A percentile compares a stretch with the other conserved stretches of the same genome.
Evolutionary conservation across 1,284 basidiomycete genomes (phyloP).

Genomic region (Malassezia globosa): DNA sequence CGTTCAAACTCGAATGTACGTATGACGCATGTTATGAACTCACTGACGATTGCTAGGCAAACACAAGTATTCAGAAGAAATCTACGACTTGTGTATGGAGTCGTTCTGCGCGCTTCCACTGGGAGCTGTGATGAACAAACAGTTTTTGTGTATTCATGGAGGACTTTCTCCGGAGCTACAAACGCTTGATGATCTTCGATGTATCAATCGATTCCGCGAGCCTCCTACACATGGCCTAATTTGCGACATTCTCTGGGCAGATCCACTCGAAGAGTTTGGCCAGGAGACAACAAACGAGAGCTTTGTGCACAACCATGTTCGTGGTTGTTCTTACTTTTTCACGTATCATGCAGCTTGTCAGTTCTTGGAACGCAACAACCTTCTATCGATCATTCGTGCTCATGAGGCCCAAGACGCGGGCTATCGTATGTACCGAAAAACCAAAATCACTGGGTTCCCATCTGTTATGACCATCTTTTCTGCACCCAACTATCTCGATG

Average conservation of each 20-base stretch:
- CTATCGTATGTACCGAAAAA: slow-evolving; percentile 87
- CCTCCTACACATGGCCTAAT: slow-evolving; percentile 85
- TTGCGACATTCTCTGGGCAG: slow-evolving; percentile 91
- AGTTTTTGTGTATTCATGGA: slow-evolving; percentile 89
- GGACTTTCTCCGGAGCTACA: slow-evolving; percentile 80
- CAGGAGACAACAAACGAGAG: slow-evolving; percentile 73
- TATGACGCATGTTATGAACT: neutral
- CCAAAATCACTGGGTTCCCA: slow-evolving; percentile 75
- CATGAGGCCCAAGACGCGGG: slow-evolving; percentile 93
- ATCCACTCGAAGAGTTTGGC: slow-evolving; percentile 86
- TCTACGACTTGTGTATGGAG: slow-evolving; percentile 51
- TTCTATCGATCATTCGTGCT: slow-evolving; percentile 85
- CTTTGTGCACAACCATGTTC: slow-evolving; percentile 83
- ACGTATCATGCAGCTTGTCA: slow-evolving; percentile 83
- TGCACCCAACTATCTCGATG: slow-evolving; percentile 83
- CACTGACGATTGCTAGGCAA: slow-evolving; percentile 24
- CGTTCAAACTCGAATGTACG: slow-evolving; percentile 45
- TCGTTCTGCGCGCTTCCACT: slow-evolving; percentile 83
- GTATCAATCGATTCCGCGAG: slow-evolving; percentile 80
- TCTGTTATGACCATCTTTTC: slow-evolving; percentile 96
- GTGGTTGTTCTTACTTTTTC: slow-evolving; percentile 93
- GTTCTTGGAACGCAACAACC: slow-evolving; percentile 83
- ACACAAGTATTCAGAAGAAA: slow-evolving; percentile 47
- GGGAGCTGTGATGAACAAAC: slow-evolving; percentile 92
- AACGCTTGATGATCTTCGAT: slow-evolving; percentile 75